Evolutionary conservation across 2,329 filamentous ascomycete species (phyloP).

Genomic region (Biscogniauxia marginata): DNA sequence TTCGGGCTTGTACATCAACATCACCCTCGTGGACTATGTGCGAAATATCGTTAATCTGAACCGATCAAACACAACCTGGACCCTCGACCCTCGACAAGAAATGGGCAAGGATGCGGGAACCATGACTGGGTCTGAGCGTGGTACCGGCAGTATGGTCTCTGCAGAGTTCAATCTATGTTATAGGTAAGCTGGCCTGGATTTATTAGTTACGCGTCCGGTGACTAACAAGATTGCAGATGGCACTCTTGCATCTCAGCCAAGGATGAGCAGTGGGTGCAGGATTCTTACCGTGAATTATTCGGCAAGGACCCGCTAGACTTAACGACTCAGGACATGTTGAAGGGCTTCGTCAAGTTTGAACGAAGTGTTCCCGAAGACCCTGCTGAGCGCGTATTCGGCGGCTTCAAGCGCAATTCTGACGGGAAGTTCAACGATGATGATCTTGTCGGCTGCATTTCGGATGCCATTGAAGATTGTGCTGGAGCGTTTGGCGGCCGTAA

Average conservation of each 20-base stretch:
- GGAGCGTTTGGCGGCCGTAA: slow-evolving; percentile 72
- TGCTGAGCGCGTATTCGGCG: slow-evolving; percentile 64
- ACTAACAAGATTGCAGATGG: slow-evolving; percentile 40
- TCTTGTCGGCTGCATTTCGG: slow-evolving; percentile 73
- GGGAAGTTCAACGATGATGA: slow-evolving; percentile 75
- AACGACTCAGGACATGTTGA: slow-evolving; percentile 58
- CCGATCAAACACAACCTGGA: slow-evolving; percentile 73
- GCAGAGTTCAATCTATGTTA: slow-evolving; percentile 90
- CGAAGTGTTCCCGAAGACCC: slow-evolving; percentile 63
- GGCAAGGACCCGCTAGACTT: slow-evolving; percentile 58
- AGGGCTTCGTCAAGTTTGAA: slow-evolving; percentile 63
- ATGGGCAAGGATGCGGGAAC: slow-evolving; percentile 57
- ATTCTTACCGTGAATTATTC: slow-evolving; percentile 64
- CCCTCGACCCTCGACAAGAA: slow-evolving; percentile 71
- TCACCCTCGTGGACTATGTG: slow-evolving; percentile 75
- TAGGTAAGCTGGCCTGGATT: no score
- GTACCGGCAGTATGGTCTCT: slow-evolving; percentile 78
- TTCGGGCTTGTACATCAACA: slow-evolving; percentile 74
- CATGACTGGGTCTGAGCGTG: slow-evolving; percentile 61
- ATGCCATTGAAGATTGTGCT: slow-evolving; percentile 74
- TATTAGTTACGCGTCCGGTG: not conserved
- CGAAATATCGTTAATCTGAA: slow-evolving; percentile 75
- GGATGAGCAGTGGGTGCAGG: slow-evolving; percentile 79
- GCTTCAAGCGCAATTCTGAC: slow-evolving; percentile 61
- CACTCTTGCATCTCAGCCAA: slow-evolving; percentile 73